Evolutionary conservation across 108 stramenopile species (phyloP).

Genomic region (Epithemia pelagica): DNA sequence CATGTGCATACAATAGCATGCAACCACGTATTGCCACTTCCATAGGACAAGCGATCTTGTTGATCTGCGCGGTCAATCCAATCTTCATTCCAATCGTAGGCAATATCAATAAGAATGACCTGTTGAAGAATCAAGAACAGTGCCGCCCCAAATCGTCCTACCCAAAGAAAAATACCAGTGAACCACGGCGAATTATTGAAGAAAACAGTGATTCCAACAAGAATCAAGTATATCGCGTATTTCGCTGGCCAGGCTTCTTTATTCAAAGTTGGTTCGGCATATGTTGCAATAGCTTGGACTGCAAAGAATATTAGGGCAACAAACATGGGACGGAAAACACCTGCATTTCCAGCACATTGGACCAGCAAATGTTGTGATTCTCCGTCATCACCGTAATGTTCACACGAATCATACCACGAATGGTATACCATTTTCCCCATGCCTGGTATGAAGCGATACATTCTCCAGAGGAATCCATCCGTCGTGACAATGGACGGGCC

Average conservation of each 20-base stretch:
- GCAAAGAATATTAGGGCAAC: constrained; percentile 58
- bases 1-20: constrained; percentile 60
- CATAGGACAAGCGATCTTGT: constrained; percentile 60
- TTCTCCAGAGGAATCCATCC: constrained; percentile 49
- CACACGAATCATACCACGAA: constrained; percentile 65
- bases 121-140: constrained; percentile 71
- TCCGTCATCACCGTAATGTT: constrained; percentile 18
- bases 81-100: constrained; percentile 82
- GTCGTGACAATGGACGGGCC: constrained; percentile 54
- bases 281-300: constrained; percentile 46
- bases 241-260: constrained; percentile 76
- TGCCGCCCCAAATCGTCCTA: constrained; percentile 56
- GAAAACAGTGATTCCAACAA: constrained; percentile 48
- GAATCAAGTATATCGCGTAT: constrained; percentile 56
- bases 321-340: constrained; percentile 73
- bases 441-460: constrained; percentile 39
- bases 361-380: constrained; percentile 10
- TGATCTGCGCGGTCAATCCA: constrained; percentile 76
- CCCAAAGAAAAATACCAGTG: constrained; percentile 47
- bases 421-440: constrained; percentile 47
- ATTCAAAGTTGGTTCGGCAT: constrained; percentile 44
- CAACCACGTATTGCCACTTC: constrained; percentile 59
- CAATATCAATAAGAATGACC: constrained; percentile 80
- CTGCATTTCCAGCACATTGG: constrained; percentile 74
- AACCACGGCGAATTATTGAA: constrained; percentile 53